phyloP scores from a whole-genome alignment of 306 rosid genomes.

The Lathyrus sativus region DNA sequence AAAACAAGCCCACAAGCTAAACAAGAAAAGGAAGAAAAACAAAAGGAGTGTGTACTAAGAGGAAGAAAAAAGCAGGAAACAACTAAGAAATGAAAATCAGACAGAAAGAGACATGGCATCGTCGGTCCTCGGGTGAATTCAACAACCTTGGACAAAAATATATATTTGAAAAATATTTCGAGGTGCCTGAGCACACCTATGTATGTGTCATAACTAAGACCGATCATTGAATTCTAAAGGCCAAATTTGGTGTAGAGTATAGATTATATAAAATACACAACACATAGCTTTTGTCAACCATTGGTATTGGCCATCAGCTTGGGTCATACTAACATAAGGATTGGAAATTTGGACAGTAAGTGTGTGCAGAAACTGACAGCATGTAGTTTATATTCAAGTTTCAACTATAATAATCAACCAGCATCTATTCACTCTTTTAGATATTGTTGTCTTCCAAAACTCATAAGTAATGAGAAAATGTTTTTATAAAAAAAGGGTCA shows the following conservation, averaged over 20 bases:
- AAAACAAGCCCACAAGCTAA: background rate
- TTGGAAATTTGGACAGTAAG: background rate
- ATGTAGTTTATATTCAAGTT: conserved; percentile 13
- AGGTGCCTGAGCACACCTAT: background rate
- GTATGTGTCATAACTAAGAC: background rate
- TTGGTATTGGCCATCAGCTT: conserved; percentile 14
- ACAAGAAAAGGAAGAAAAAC: background rate
- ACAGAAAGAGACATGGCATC: background rate
- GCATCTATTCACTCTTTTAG: background rate
- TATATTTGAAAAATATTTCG: background rate
- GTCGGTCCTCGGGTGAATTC: background rate
- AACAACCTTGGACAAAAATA: background rate
- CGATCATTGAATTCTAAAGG: background rate
- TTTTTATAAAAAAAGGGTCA: background rate
- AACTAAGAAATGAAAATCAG: background rate
- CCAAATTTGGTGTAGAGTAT: conserved; percentile 17
- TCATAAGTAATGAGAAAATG: background rate
- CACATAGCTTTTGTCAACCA: conserved; percentile 10
- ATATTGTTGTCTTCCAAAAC: background rate
- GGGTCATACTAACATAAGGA: background rate
- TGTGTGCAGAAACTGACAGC: conserved; percentile 6
- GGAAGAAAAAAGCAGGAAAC: background rate
- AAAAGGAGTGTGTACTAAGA: background rate
- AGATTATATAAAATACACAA: conserved; percentile 14
- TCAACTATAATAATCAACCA: conserved; percentile 25